Percentiles rank a stretch among this genome's conserved stretches.
These are phyloP conservation scores for Cystofilobasidium macerans DNA, from an alignment of 768 basidiomycete species.

Conservation along the genomic window DNA sequence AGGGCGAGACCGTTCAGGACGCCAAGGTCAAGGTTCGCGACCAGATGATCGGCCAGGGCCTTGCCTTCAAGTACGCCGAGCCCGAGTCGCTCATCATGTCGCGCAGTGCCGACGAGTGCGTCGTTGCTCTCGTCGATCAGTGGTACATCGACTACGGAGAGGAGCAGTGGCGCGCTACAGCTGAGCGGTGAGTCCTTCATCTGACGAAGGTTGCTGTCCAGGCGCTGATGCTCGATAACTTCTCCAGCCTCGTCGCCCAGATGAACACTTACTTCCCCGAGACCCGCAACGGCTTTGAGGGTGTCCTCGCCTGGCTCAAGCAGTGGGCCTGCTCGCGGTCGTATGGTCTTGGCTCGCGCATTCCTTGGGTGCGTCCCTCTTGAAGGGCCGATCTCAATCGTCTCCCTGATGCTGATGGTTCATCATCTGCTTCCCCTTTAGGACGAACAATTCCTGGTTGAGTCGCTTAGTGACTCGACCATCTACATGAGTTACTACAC, in stretches of 20 bases:
- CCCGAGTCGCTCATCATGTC: slow-evolving; percentile 84
- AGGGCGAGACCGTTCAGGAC: slow-evolving; percentile 75
- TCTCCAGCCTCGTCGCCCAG: slow-evolving; percentile 54
- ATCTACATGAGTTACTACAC: slow-evolving; percentile 99
- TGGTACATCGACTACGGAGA: slow-evolving; percentile 99
- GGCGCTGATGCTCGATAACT: no score
- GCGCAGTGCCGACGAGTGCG: slow-evolving; percentile 90
- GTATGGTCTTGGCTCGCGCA: slow-evolving; percentile 84
- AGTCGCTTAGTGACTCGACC: slow-evolving; percentile 92
- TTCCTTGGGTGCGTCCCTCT: slow-evolving; percentile 56
- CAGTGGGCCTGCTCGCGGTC: slow-evolving; percentile 99
- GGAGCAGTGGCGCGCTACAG: slow-evolving; percentile 68
- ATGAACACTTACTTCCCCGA: slow-evolving; percentile 90
- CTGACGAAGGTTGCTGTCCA: slow-evolving; percentile 4
- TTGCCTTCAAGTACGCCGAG: slow-evolving; percentile 87
- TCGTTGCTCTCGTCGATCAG: slow-evolving; percentile 95
- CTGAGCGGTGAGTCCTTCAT: slow-evolving; percentile 55
- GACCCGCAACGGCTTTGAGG: slow-evolving; percentile 84
- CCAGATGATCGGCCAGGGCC: slow-evolving; percentile 60
- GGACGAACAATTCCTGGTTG: slow-evolving; percentile 93
- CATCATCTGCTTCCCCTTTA: slow-evolving; percentile 87
- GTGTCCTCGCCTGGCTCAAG: slow-evolving; percentile 85
- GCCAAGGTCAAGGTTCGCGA: slow-evolving; percentile 83
- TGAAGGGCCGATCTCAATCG: not conserved
- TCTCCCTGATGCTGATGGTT: not conserved